A percentile compares a stretch with the other conserved stretches of the same genome.
phyloP scores from a whole-genome alignment of 768 basidiomycete genomes.

The Pulveroboletus frians region DNA sequence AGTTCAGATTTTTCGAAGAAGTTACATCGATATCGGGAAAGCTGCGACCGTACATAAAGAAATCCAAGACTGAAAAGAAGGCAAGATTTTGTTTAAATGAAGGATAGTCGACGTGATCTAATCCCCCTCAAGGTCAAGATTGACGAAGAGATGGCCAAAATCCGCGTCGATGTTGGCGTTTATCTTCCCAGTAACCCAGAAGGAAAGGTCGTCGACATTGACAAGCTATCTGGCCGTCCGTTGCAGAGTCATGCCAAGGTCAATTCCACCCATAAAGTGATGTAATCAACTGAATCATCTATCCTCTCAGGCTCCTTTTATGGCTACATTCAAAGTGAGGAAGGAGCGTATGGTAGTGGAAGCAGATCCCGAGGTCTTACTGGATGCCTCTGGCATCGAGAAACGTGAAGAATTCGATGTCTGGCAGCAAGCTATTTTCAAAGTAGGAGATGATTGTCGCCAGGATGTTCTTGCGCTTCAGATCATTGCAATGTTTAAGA shows the following conservation, averaged over 20 bases:
- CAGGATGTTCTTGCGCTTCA: constrained; percentile 98
- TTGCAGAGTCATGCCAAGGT: constrained; percentile 98
- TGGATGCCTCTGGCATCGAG: constrained; percentile 57
- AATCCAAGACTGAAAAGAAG: constrained; percentile 95
- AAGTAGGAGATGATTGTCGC: constrained; percentile 98
- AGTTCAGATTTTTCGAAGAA: constrained; percentile 93
- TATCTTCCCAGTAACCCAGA: constrained; percentile 98
- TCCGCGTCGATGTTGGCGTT: constrained; percentile 88
- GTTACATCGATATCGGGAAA: constrained; percentile 98
- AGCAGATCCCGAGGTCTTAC: constrained; percentile 67
- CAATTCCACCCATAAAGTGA: neutral
- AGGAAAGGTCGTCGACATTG: constrained; percentile 93
- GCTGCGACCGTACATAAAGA: constrained; percentile 93
- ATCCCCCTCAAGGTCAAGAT: constrained; percentile 74
- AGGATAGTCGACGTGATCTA: neutral
- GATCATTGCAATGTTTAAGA: constrained; percentile 99
- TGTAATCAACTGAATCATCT: neutral
- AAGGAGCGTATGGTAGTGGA: constrained; percentile 71
- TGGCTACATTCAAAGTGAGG: constrained; percentile 99
- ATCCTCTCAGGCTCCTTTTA: constrained; percentile 84
- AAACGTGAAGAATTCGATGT: constrained; percentile 71
- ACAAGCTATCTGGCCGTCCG: constrained; percentile 93
- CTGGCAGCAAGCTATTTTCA: constrained; percentile 99
- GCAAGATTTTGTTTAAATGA: constrained; percentile 30
- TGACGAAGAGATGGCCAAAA: constrained; percentile 98